Evolutionary conservation across 306 rosid species (phyloP).

Genomic region (Senna tora): DNA sequence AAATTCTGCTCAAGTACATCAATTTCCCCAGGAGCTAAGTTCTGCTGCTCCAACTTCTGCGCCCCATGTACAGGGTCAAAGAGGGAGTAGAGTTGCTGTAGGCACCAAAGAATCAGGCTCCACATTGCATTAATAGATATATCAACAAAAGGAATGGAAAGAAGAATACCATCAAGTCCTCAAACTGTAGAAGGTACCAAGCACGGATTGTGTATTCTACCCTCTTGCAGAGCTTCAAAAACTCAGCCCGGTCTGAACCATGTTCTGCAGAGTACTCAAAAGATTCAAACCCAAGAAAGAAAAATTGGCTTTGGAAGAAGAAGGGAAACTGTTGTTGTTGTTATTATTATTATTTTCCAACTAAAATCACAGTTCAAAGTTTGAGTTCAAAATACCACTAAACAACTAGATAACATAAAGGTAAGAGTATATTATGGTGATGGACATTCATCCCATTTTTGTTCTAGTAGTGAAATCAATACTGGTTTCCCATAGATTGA

Average conservation of each 20-base stretch:
- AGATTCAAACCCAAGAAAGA: constrained; percentile 12
- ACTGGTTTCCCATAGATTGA: neutral
- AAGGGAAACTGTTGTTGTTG: neutral
- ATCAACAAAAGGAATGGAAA: constrained; percentile 7
- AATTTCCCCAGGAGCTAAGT: constrained; percentile 54
- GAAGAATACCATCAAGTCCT: constrained; percentile 83
- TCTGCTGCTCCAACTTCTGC: constrained; percentile 70
- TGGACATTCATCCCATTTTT: neutral
- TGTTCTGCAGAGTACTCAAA: constrained; percentile 54
- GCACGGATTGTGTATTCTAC: constrained; percentile 94
- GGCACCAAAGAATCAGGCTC: constrained; percentile 29
- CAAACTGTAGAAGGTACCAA: constrained; percentile 92
- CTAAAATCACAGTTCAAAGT: neutral
- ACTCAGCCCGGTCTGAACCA: constrained; percentile 69
- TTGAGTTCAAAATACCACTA: neutral
- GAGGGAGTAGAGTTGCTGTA: constrained; percentile 84
- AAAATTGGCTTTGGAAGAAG: neutral
- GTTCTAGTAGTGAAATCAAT: neutral
- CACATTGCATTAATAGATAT: constrained; percentile 10
- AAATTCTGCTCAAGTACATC: constrained; percentile 81
- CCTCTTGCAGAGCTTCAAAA: constrained; percentile 83
- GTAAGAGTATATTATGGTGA: neutral
- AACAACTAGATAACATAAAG: neutral
- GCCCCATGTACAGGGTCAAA: constrained; percentile 81
- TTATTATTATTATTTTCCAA: neutral